Evolutionary conservation across 2,329 filamentous ascomycete species (phyloP).

Genomic region (Cladophialophora exuberans): DNA sequence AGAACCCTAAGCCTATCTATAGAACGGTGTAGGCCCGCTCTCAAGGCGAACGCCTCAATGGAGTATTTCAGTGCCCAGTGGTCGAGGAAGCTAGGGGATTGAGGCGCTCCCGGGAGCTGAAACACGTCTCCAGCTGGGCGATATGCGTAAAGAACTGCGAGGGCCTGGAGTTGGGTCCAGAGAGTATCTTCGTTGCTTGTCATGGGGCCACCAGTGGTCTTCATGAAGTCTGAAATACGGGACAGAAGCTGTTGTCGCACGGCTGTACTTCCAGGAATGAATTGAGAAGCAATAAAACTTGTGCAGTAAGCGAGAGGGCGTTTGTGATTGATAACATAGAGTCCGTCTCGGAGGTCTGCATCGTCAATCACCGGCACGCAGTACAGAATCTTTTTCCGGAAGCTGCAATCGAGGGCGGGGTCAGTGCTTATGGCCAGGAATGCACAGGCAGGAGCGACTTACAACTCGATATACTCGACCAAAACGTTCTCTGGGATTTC

Average conservation of each 20-base stretch:
- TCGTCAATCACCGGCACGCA: slow-evolving; percentile 18
- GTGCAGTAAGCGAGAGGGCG: slow-evolving; percentile 14
- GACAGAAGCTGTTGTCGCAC: slow-evolving; percentile 39
- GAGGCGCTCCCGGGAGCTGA: not conserved
- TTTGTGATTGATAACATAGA: slow-evolving; percentile 2
- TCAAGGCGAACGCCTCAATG: slow-evolving; percentile 15
- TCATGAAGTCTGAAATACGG: slow-evolving; percentile 85
- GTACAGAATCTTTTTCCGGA: slow-evolving; percentile 13
- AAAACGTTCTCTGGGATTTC: slow-evolving; percentile 5
- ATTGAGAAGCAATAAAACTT: slow-evolving; percentile 15
- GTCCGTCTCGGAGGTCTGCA: slow-evolving; percentile 6
- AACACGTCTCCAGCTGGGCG: slow-evolving; percentile 9
- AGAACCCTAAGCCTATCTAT: slow-evolving; percentile 3
- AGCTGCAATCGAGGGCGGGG: not conserved
- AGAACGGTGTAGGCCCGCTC: slow-evolving; percentile 13
- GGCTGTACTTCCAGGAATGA: slow-evolving; percentile 12
- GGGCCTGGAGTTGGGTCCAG: slow-evolving; percentile 17
- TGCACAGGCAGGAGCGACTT: not conserved
- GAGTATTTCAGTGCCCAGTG: slow-evolving; percentile 16
- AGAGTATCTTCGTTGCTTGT: not conserved
- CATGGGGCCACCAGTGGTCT: slow-evolving; percentile 69
- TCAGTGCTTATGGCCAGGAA: not conserved
- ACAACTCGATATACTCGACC: slow-evolving; percentile 16
- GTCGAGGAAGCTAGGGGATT: not conserved
- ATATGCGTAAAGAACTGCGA: slow-evolving; percentile 19